Conservation (phyloP, 371 early-diverging fungal genomes). For the Circinella minor region DNA sequence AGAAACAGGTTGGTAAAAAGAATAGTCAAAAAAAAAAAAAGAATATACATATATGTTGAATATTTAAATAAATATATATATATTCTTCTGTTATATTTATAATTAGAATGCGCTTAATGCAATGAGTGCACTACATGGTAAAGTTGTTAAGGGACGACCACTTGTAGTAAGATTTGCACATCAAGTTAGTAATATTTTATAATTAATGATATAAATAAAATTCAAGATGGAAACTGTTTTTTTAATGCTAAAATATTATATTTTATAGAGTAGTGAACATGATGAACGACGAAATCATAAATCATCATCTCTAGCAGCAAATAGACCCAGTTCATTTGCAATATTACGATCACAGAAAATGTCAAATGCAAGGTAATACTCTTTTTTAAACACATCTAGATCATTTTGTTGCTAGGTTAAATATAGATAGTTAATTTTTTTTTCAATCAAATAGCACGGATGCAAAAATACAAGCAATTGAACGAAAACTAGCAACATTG, state of each 20-base stretch:
- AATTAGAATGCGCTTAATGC: slow-evolving; percentile 58
- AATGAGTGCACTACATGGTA: slow-evolving; percentile 55
- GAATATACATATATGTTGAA: neutral
- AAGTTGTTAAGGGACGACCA: slow-evolving; percentile 52
- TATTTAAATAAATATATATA: no score
- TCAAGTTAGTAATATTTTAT: slow-evolving; percentile 40
- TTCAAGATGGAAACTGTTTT: neutral
- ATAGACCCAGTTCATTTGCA: slow-evolving; percentile 41
- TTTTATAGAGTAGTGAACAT: slow-evolving; percentile 10
- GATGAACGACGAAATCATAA: slow-evolving; percentile 30
- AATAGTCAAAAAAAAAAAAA: neutral
- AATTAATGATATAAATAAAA: neutral
- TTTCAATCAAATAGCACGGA: slow-evolving; percentile 47
- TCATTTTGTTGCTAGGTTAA: neutral
- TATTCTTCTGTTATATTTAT: neutral
- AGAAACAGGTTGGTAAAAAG: slow-evolving; percentile 35
- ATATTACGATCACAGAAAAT: slow-evolving; percentile 45
- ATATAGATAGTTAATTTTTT: neutral
- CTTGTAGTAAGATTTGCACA: slow-evolving; percentile 64
- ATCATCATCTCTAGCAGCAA: slow-evolving; percentile 13
- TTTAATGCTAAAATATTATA: no score
- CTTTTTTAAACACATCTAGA: no score
- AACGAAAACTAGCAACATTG: slow-evolving; percentile 61
- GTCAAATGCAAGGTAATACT: slow-evolving; percentile 46
- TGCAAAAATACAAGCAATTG: slow-evolving; percentile 67